Base-by-base conservation (phyloP, 176 grass and related monocot genomes). In the Carex myosuroides region DNA sequence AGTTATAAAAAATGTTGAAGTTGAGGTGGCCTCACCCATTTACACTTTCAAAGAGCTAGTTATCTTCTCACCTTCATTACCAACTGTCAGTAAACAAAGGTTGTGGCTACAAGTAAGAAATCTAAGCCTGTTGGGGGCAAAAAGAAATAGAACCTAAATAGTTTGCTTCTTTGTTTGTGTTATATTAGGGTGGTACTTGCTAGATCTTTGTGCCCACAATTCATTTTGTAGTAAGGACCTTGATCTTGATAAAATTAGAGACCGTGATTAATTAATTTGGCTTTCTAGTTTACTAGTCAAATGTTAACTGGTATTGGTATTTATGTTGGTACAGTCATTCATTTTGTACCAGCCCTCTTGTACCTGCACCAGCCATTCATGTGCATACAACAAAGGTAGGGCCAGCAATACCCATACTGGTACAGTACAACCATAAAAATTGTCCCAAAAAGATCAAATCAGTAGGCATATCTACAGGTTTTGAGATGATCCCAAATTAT, bases 41-140 rank as follows among this genome's bases (percentile, higher is more conserved):
- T n/a, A 17, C 56, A 56, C 17, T 79, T 60, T 41, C 24, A 13
- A 44, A 22, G 35, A 16, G 58, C 16, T n/a, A 39, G 12, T 17
- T 21, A 44, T 5, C 20, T 73, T 20, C 33, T 37, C 26, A 56
- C 29, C 17, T 6, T 72, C 50, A 20, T 37, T 24, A 56, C 8
- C 10, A 78, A 85, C 59, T 85, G 61, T 24, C 66, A 85, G 84
- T 70, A 85, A 64, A 85, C 84, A 78, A 76, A 60, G 30, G 41
- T 18, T 46, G 70, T 33, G 17, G 53, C 33, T 35, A n/a, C 68
- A 17, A 85, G 70, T 56, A 85, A 85, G 67, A 85, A 85, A 77
- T 63, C 84, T n/a, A 85, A 85, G 70, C 8, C 32, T 56, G 33
- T 57, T 26, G 32, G 66, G 20, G 84, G 69, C 17, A 85, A 50